A percentile compares a stretch with the other conserved stretches of the same genome.
Evolutionary conservation across 2,329 filamentous ascomycete species (phyloP).

Genomic region (Laburnicola sp.): DNA sequence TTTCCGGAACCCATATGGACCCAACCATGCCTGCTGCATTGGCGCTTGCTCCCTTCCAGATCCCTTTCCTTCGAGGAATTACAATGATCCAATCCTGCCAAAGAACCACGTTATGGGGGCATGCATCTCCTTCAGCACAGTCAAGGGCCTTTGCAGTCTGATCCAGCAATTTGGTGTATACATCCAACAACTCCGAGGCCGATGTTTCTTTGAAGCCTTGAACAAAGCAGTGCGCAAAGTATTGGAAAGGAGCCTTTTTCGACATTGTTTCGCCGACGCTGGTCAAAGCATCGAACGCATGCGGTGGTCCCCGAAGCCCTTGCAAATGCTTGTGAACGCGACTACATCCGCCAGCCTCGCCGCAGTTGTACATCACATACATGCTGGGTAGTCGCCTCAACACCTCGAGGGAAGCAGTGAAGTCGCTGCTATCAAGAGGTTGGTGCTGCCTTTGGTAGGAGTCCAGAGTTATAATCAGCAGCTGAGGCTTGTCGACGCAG

Average conservation of each 20-base stretch:
- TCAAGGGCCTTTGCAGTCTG: conserved; percentile 16
- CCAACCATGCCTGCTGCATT: conserved; percentile 56
- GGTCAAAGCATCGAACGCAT: conserved; percentile 31
- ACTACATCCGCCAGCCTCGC: conserved; percentile 50
- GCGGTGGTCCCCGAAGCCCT: conserved; percentile 42
- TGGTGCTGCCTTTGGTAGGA: conserved; percentile 54
- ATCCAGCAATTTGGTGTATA: conserved; percentile 26
- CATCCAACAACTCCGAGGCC: conserved; percentile 16
- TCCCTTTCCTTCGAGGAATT: conserved; percentile 48
- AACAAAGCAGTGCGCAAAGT: conserved; percentile 38
- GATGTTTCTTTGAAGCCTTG: conserved; percentile 13
- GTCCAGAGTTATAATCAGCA: conserved; percentile 53
- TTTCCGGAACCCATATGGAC: conserved; percentile 44
- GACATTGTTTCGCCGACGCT: conserved; percentile 22
- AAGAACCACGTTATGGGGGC: conserved; percentile 54
- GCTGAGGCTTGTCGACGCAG: conserved; percentile 53
- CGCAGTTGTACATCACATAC: conserved; percentile 55
- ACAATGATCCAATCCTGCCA: conserved; percentile 53
- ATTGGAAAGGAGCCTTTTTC: conserved; percentile 43
- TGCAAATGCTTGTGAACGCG: conserved; percentile 57
- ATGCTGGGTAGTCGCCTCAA: conserved; percentile 36
- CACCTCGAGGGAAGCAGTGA: conserved; percentile 45
- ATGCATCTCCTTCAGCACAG: conserved; percentile 25
- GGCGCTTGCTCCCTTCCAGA: conserved; percentile 43
- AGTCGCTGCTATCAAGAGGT: conserved; percentile 46